Conservation (phyloP, 2,329 filamentous ascomycete genomes). For the Alternaria panax region DNA sequence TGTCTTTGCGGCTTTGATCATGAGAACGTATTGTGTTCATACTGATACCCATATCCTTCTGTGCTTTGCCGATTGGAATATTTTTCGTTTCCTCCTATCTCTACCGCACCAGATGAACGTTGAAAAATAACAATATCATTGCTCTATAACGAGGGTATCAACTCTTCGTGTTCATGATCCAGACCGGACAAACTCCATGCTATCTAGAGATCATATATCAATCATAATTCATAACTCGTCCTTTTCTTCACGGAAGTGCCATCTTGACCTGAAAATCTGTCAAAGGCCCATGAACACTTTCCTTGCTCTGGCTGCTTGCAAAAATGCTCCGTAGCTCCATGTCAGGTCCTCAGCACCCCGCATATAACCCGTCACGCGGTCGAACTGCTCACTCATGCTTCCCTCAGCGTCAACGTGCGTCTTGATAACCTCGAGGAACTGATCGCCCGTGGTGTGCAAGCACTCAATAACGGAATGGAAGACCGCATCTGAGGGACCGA, state of each 20-base stretch:
- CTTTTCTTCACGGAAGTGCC: background rate
- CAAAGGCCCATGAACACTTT: constrained; percentile 18
- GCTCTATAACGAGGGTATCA: constrained; percentile 11
- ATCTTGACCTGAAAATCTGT: background rate
- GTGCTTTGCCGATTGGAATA: background rate
- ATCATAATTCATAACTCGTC: constrained; percentile 21
- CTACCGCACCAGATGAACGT: background rate
- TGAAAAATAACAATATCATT: background rate
- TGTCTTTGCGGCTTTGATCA: background rate
- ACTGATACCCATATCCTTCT: background rate
- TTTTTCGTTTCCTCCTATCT: rapidly evolving
- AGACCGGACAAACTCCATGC: background rate
- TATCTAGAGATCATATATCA: background rate
- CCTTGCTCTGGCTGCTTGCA: constrained; percentile 50
- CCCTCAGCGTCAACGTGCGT: constrained; percentile 50
- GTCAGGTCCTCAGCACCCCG: constrained; percentile 54
- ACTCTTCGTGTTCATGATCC: background rate
- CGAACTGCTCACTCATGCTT: constrained; percentile 55
- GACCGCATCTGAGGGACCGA: constrained; percentile 34
- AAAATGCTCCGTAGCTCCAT: constrained; percentile 56
- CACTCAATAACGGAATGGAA: constrained; percentile 42
- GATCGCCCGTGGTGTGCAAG: constrained; percentile 48
- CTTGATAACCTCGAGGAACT: constrained; percentile 53
- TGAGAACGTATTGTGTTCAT: background rate
- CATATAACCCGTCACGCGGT: constrained; percentile 50